phyloP scores from a whole-genome alignment of 2,329 filamentous ascomycete genomes.

The Beauveria sp. region DNA sequence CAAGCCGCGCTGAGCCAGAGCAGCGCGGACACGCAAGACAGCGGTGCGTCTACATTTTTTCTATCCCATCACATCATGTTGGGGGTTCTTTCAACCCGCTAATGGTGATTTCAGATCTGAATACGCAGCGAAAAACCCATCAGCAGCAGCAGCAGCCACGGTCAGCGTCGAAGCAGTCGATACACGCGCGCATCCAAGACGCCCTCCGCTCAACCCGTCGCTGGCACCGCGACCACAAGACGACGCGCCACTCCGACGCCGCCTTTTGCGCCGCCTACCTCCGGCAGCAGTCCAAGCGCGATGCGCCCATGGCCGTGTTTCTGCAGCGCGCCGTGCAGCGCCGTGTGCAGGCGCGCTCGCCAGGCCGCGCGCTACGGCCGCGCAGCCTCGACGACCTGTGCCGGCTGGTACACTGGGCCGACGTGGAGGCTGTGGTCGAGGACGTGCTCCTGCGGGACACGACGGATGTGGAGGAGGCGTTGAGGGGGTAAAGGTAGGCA shows the following conservation, averaged over 20 bases:
- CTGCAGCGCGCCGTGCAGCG: conserved; percentile 25
- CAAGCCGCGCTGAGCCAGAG: conserved; percentile 15
- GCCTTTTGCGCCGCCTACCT: conserved; percentile 26
- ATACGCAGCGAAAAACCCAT: not conserved
- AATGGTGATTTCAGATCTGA: not conserved
- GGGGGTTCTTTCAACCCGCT: not conserved
- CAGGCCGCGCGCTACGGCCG: conserved; percentile 11
- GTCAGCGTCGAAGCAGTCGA: conserved; percentile 2
- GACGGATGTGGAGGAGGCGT: conserved; percentile 13
- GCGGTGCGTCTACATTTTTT: not conserved
- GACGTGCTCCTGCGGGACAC: conserved; percentile 21
- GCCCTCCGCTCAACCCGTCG: conserved; percentile 29
- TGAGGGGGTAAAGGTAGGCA: conserved; percentile 13
- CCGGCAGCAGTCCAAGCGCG: conserved; percentile 28
- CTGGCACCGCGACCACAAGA: conserved; percentile 32
- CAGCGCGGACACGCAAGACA: not conserved
- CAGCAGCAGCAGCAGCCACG: not conserved
- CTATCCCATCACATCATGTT: no score
- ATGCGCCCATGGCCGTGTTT: conserved; percentile 25
- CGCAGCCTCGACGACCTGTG: conserved; percentile 27
- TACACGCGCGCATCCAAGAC: conserved; percentile 24
- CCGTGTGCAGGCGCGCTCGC: conserved; percentile 15
- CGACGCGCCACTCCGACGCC: conserved; percentile 25
- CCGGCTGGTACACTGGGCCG: conserved; percentile 23
- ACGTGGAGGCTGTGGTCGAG: conserved; percentile 26